These are phyloP conservation scores for Rhodotorula taiwanensis DNA, from an alignment of 768 basidiomycete genomes.

Conservation along the genomic window DNA sequence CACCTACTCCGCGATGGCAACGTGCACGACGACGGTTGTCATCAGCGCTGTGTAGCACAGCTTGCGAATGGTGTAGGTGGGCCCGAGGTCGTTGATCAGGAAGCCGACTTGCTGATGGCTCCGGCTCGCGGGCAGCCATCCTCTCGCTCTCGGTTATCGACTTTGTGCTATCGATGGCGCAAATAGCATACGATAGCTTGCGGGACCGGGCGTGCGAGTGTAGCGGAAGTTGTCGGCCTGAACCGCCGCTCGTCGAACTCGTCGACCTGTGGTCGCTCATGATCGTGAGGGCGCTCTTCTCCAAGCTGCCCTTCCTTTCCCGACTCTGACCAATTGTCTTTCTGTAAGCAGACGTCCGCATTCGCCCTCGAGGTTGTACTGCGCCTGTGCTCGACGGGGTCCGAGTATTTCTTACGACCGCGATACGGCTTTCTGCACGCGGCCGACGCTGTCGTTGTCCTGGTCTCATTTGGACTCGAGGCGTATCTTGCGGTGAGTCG, in stretches of 20 bases:
- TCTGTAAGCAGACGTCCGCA: not conserved
- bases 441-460: conserved; percentile 8
- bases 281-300: not conserved
- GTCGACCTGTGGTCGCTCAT: not conserved
- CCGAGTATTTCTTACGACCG: not conserved
- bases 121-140: not conserved
- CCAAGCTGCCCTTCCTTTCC: no score
- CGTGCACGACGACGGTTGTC: no score
- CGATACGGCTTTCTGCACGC: conserved; percentile 13
- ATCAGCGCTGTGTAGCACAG: no score
- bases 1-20: no score
- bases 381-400: conserved; percentile 1
- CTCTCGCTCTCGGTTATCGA: conserved; percentile 2
- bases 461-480: conserved; percentile 13
- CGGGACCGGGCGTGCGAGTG: conserved; percentile 1
- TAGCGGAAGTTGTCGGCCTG: not conserved
- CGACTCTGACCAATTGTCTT: no score
- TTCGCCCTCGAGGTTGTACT: conserved; percentile 19
- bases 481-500: not conserved
- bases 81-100: no score
- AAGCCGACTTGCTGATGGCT: no score
- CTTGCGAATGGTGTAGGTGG: no score
- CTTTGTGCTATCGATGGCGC: not conserved
- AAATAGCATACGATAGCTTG: conserved; percentile 1
- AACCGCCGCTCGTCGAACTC: not conserved